Base-by-base conservation (phyloP, 192 early-diverging fungal genomes). In the Coemansia sp. region DNA sequence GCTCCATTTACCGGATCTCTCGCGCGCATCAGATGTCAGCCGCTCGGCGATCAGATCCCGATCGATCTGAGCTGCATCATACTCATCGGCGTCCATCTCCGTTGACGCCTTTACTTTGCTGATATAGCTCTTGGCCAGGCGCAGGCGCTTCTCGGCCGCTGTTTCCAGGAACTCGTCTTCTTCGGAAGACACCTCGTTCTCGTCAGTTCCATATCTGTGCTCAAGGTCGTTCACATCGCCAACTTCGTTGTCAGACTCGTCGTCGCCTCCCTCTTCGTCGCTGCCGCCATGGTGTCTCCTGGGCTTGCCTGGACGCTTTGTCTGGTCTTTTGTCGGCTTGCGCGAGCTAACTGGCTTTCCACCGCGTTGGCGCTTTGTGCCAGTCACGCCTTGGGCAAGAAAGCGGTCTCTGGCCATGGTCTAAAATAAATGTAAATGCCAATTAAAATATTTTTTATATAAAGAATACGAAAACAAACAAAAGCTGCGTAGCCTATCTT, bases 61-160 rank as follows among this genome's bases (percentile, higher is more conserved):
- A 80, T 99, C 97, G 40, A 98, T 90, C 69, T 97, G 92, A 51
- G 86, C 92, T 3, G 96, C 97, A 81, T 97, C 96, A 66, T 93
- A 91, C 55, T 93, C 97, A 55, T 78, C 90, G 15, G 88, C 80
- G 20, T 90, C 88, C 41, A 84, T 73, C 78, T 85, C 62, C 18
- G 78, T 75, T 6, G 71, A 69, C 51, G 41, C 85, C 71, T 93
- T 81, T 42, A 98, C 88, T 63, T 90, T 92, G 52, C 87, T 85
- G 31, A 99, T 86, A 76, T 99, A 99, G 44, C 88, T 84, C 85
- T 98, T 98, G 42, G 98, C 96, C 64, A 99, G 84, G 34, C 98
- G 86, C 67, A 97, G 80, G 16, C 97, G 90, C 73, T 98, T 98
- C 73, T 96, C 93, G 0, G 97, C 94, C 1, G 97, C 89, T 1